Conservation (phyloP, 2,329 filamentous ascomycete genomes). For the Laburnicola sp. region DNA sequence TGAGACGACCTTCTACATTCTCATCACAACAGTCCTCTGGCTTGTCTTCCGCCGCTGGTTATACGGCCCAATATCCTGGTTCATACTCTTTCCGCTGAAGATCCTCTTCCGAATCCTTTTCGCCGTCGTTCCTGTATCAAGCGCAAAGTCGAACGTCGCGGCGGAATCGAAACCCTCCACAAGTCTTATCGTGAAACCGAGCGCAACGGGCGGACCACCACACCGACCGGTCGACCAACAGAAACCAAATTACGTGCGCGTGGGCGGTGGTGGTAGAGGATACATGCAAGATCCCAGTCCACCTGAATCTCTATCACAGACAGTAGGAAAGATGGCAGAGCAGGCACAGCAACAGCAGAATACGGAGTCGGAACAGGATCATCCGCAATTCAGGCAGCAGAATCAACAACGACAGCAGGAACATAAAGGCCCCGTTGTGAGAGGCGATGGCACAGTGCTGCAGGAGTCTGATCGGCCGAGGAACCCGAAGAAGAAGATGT, state of each 20-base stretch:
- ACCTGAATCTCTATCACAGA: constrained; percentile 42
- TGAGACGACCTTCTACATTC: constrained; percentile 82
- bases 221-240: constrained; percentile 32
- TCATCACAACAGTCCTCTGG: constrained; percentile 78
- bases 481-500: constrained; percentile 66
- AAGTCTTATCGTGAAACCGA: constrained; percentile 51
- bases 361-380: constrained; percentile 26
- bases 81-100: constrained; percentile 80
- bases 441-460: constrained; percentile 53
- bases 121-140: constrained; percentile 54
- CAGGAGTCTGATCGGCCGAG: constrained; percentile 44
- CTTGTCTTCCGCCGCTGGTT: constrained; percentile 80
- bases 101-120: constrained; percentile 64
- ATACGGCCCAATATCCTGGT: constrained; percentile 89
- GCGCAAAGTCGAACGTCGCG: constrained; percentile 24
- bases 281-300: constrained; percentile 47
- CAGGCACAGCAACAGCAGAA: constrained; percentile 23
- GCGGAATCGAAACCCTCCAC: constrained; percentile 26
- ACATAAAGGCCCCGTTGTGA: constrained; percentile 40
- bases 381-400: constrained; percentile 24
- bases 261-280: constrained; percentile 57
- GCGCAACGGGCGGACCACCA: constrained; percentile 45
- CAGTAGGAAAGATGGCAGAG: constrained; percentile 51
- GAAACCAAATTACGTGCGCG: constrained; percentile 43
- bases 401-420: constrained; percentile 26